phyloP scores from a whole-genome alignment of 2,329 filamentous ascomycete genomes.

The Colletotrichum scovillei region DNA sequence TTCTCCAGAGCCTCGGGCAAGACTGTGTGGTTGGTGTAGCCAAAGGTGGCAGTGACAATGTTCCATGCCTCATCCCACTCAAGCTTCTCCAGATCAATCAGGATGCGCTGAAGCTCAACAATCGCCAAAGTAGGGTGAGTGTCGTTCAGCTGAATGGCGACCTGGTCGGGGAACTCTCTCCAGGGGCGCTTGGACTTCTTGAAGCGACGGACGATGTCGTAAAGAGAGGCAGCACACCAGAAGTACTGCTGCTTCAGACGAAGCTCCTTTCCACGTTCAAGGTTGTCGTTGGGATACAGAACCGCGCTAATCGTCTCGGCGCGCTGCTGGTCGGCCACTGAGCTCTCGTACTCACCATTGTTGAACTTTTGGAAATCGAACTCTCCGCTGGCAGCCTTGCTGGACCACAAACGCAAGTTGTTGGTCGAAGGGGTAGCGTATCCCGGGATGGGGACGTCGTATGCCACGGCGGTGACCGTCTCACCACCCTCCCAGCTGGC shows the following conservation, averaged over 20 bases:
- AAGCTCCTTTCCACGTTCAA: constrained; percentile 96
- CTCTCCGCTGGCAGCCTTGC: constrained; percentile 95
- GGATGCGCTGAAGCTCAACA: constrained; percentile 93
- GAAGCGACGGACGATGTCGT: constrained; percentile 96
- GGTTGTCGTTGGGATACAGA: constrained; percentile 96
- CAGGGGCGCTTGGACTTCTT: constrained; percentile 95
- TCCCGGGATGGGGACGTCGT: constrained; percentile 92
- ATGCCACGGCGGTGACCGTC: constrained; percentile 90
- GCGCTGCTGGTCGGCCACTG: constrained; percentile 96
- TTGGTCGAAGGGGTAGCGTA: constrained; percentile 93
- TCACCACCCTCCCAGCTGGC: constrained; percentile 93
- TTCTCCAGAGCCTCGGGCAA: constrained; percentile 97
- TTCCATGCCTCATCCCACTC: constrained; percentile 94
- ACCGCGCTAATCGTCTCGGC: constrained; percentile 99
- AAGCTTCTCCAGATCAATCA: constrained; percentile 89
- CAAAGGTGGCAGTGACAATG: constrained; percentile 83
- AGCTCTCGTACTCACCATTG: constrained; percentile 96
- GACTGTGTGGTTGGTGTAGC: constrained; percentile 99
- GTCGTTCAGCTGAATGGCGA: constrained; percentile 98
- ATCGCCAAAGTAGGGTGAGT: constrained; percentile 97
- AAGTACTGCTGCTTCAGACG: constrained; percentile 99
- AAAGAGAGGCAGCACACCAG: constrained; percentile 97
- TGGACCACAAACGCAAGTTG: constrained; percentile 97
- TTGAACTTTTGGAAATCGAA: constrained; percentile 99
- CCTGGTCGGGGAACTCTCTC: constrained; percentile 92